Conservation (phyloP, 148 eudicot species). For the Gaultheria prostrata region DNA sequence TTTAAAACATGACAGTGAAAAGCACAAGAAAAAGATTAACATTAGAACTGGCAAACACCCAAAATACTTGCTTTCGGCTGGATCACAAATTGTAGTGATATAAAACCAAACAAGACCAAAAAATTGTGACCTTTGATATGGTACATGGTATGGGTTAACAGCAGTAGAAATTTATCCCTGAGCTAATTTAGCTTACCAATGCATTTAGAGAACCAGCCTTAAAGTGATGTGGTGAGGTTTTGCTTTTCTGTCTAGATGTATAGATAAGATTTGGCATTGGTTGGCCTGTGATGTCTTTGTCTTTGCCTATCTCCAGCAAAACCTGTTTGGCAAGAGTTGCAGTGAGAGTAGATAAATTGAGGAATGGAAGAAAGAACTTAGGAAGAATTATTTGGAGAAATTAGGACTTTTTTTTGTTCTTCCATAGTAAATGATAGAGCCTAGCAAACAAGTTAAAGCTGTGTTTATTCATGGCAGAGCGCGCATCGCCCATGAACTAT, state of each 20-base stretch:
- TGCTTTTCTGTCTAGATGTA: constrained; percentile 64
- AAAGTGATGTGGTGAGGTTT: constrained; percentile 49
- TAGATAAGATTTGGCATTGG: constrained; percentile 71
- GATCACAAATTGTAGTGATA: too few species aligned
- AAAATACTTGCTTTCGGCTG: too few species aligned
- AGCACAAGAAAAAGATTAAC: neutral
- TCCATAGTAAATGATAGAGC: too few species aligned
- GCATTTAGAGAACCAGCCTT: constrained; percentile 90
- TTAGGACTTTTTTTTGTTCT: neutral
- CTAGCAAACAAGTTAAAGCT: too few species aligned
- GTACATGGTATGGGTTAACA: too few species aligned
- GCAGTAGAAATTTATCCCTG: neutral
- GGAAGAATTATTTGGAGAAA: neutral
- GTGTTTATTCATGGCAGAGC: too few species aligned
- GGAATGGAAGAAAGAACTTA: neutral
- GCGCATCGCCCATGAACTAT: too few species aligned
- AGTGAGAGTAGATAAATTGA: neutral
- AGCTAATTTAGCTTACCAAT: constrained; percentile 33
- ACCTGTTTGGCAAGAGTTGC: constrained; percentile 33
- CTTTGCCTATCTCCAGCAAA: constrained; percentile 34
- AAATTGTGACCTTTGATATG: too few species aligned
- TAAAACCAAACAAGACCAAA: too few species aligned
- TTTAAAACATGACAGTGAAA: constrained; percentile 7
- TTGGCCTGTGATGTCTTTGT: constrained; percentile 39
- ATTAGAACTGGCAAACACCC: too few species aligned